phyloP scores from a whole-genome alignment of 1,139 yeast genomes.

The Taphrina wiesneri region DNA sequence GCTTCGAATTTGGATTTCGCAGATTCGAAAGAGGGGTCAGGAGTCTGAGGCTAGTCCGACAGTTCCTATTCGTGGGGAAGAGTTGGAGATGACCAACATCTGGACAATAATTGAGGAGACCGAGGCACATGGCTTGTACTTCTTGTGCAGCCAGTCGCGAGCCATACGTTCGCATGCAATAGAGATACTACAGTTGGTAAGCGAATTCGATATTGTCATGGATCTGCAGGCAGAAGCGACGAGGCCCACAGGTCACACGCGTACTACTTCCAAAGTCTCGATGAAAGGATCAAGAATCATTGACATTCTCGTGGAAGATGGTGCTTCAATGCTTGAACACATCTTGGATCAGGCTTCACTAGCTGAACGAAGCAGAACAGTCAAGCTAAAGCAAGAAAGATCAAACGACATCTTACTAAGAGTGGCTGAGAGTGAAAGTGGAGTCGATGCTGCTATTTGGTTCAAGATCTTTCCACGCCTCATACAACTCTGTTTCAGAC shows the following conservation, averaged over 20 bases:
- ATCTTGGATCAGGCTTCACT: conserved; percentile 61
- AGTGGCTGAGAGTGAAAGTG: conserved; percentile 81
- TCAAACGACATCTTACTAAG: conserved; percentile 62
- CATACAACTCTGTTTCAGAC: conserved; percentile 68
- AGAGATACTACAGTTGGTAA: conserved; percentile 69
- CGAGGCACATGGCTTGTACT: conserved; percentile 92
- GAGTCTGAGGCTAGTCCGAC: background rate
- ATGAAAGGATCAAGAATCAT: conserved; percentile 19
- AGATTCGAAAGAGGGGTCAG: conserved; percentile 49
- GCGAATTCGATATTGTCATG: conserved; percentile 80
- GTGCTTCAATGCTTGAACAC: conserved; percentile 55
- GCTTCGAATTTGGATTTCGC: conserved; percentile 75
- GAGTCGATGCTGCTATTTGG: conserved; percentile 84
- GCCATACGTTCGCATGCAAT: conserved; percentile 72
- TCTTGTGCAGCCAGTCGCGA: conserved; percentile 84
- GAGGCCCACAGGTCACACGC: conserved; percentile 18
- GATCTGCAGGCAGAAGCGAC: conserved; percentile 52
- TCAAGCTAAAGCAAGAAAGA: conserved; percentile 61
- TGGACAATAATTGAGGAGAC: conserved; percentile 87
- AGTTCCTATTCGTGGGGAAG: conserved; percentile 54
- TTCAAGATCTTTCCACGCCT: conserved; percentile 79
- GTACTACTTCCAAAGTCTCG: conserved; percentile 15
- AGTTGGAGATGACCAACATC: conserved; percentile 72
- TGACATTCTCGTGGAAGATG: conserved; percentile 20
- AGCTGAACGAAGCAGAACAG: conserved; percentile 74